Conservation (phyloP, 1,139 yeast genomes). For the Debaryomyces subglobosus region DNA sequence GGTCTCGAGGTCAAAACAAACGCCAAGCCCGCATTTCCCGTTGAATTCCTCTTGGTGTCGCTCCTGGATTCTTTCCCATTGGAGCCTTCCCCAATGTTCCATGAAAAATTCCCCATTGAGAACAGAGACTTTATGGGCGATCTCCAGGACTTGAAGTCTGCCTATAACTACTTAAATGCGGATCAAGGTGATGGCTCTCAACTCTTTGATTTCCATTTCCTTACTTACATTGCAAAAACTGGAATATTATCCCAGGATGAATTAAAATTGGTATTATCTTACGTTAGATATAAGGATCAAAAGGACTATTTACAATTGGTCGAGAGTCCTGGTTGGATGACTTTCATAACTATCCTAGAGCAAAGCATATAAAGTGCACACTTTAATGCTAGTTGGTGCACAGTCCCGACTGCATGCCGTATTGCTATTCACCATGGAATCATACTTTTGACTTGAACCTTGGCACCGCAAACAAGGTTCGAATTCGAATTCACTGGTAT, state of each 20-base stretch:
- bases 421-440: neutral
- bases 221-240: conserved; percentile 56
- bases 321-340: conserved; percentile 77
- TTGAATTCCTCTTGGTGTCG: conserved; percentile 86
- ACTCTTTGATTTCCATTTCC: conserved; percentile 73
- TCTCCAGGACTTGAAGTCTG: conserved; percentile 60
- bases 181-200: conserved; percentile 45
- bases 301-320: conserved; percentile 57
- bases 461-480: neutral
- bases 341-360: conserved; percentile 61
- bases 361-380: conserved; percentile 28
- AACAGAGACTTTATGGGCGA: conserved; percentile 77
- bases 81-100: conserved; percentile 55
- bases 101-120: conserved; percentile 66
- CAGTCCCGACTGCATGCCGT: neutral
- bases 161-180: conserved; percentile 46
- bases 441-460: neutral
- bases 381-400: neutral
- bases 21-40: conserved; percentile 96
- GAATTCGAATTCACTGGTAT: neutral
- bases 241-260: conserved; percentile 60
- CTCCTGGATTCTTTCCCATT: conserved; percentile 92
- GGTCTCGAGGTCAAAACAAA: conserved; percentile 82
- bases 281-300: conserved; percentile 39
- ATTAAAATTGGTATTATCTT: conserved; percentile 46